Conservation (phyloP, 257 asterid genomes). For the Gentiana straminea region DNA sequence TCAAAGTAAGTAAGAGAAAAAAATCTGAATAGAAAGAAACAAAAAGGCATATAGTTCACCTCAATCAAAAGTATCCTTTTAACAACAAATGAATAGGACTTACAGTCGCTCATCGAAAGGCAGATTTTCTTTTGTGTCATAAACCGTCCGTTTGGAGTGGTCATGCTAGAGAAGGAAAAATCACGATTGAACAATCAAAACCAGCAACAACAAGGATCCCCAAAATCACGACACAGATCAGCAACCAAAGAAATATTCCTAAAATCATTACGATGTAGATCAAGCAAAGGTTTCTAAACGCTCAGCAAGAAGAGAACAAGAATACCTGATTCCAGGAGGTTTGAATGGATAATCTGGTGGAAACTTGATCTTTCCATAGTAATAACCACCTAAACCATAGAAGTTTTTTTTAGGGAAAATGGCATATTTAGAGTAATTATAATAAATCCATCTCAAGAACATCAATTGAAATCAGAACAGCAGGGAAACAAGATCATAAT, state of each 20-base stretch:
- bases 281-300: background rate
- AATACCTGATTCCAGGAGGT: slow-evolving; percentile 70
- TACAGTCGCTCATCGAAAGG: slow-evolving; percentile 75
- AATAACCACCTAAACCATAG: slow-evolving; percentile 58
- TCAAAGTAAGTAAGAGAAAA: background rate
- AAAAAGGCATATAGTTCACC: too few species aligned
- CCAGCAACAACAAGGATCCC: too few species aligned
- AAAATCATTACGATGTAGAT: background rate
- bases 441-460: background rate
- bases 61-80: background rate
- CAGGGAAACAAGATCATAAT: background rate
- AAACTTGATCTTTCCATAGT: slow-evolving; percentile 87
- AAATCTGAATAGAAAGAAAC: too few species aligned
- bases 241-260: slow-evolving; percentile 5
- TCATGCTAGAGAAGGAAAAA: slow-evolving; percentile 46
- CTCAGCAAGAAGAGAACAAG: too few species aligned
- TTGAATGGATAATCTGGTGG: slow-evolving; percentile 94
- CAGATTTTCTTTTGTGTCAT: slow-evolving; percentile 88
- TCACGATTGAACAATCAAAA: too few species aligned
- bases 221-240: slow-evolving; percentile 1
- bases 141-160: slow-evolving; percentile 74
- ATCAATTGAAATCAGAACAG: too few species aligned
- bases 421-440: slow-evolving; percentile 4
- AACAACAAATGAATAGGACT: slow-evolving; percentile 6
- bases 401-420: background rate